phyloP scores from a whole-genome alignment of 768 basidiomycete genomes.

The Phanerochaete carnosa region DNA sequence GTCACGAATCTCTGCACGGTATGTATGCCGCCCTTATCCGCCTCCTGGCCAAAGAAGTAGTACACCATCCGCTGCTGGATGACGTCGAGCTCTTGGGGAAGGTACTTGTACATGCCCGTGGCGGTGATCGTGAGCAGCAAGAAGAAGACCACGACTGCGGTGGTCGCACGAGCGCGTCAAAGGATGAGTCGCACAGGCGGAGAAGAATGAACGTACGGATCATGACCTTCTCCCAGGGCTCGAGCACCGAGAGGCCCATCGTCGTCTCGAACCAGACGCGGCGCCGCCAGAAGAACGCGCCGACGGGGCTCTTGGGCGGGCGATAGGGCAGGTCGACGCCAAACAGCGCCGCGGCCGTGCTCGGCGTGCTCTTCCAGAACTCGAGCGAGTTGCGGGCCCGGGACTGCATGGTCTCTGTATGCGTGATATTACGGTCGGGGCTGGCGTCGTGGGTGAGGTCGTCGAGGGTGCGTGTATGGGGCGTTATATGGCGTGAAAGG shows the following conservation, averaged over 20 bases:
- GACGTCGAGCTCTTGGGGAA: conserved; percentile 50
- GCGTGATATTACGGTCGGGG: background rate
- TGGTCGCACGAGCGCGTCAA: background rate
- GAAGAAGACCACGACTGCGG: conserved; percentile 39
- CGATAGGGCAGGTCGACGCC: conserved; percentile 25
- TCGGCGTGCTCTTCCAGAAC: conserved; percentile 19
- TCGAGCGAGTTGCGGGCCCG: conserved; percentile 12
- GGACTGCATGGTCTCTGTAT: background rate
- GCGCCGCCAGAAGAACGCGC: conserved; percentile 43
- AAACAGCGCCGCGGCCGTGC: conserved; percentile 18
- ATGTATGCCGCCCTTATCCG: background rate
- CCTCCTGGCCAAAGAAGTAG: conserved; percentile 55
- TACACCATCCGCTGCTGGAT: conserved; percentile 51
- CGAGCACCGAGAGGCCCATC: conserved; percentile 56
- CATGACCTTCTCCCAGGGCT: conserved; percentile 67
- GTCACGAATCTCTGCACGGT: conserved; percentile 3
- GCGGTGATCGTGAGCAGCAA: conserved; percentile 41
- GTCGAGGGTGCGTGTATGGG: background rate
- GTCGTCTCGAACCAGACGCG: conserved; percentile 57
- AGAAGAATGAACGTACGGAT: conserved; percentile 56
- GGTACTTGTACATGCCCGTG: conserved; percentile 49
- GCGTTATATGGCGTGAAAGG: background rate
- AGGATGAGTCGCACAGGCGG: background rate
- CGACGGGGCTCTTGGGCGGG: conserved; percentile 20
- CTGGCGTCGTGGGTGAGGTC: background rate